Evolutionary conservation across 768 basidiomycete species (phyloP), one percentile per base, ranked within the genome.

Genomic region (Lentinula edodes): DNA sequence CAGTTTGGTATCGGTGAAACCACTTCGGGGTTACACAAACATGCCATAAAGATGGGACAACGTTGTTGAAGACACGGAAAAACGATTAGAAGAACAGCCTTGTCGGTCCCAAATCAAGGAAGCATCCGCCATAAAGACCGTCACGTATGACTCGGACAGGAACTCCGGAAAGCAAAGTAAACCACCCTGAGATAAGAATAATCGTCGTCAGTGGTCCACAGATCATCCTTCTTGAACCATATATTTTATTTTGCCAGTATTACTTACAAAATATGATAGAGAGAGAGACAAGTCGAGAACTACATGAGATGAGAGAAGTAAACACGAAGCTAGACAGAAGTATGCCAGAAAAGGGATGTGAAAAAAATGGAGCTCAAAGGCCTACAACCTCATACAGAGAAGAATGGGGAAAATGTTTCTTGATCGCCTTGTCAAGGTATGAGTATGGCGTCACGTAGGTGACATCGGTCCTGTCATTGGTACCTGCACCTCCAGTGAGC

Each of bases 121-220:
- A 80, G 20, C 85, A 86, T 0, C 93, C 92, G 2, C 92, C 93
- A 67, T 95, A 95, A 0, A 94, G 93, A 1, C 93, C 94, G 61
- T 94, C 93, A 51, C 95, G 67, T 80, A 93, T 85, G 39, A 93
- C 88, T 20, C 86, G 50, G 28, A 53, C 34, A 16, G 62, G 86
- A 0, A 90, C 80, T 0, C 61, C 60, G 43, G 41, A 52, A 62
- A 32, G 55, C 50, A 36, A 35, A 41, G n/a, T 50, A 15, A 7
- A 35, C n/a, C 6, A 20, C 12, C 15, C 53, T 4, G 23, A 34
- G 8, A 52, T 28, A 35, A 7, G 23, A 20, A 0, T 71, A 70
- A 0, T 76, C 75, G 6, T 69, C 65, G 20, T 63, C 70, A 28
- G 28, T 28, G 28, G 28, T 3, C 28, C 28, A 28, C 28, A 4